Base-by-base conservation (phyloP, 1,284 basidiomycete species). In the Puccinia coronata region DNA sequence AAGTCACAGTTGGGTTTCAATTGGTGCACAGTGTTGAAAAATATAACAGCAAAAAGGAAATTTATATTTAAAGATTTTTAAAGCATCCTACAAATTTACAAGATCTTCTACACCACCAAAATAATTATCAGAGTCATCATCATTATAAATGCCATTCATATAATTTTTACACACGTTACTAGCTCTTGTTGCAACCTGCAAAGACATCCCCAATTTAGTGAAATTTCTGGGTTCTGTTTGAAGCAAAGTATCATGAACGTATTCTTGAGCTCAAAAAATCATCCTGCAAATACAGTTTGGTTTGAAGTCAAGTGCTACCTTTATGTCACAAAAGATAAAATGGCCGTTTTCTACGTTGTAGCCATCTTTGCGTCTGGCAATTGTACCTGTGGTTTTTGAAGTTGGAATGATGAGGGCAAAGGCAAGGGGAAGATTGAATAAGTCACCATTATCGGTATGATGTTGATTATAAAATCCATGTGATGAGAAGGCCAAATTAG, bases 61-160 rank as follows among this genome's bases (percentile, higher is more conserved):
- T 47, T 8, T 47, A 11, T 53, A 53, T 53, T 23, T 53, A 53
- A 11, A 53, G 23, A 23, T 53, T 53, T 16, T 53, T 11, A 20
- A 53, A n/a, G 12, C 43, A 8, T 53, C 5, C 51, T 53, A 61
- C 5, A 8, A 39, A 12, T 36, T n/a, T 41, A 65, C 36, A 41
- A 65, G 61, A 28, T 65, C 61, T 6, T 65, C 61, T 8, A 65
- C 61, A 39, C 61, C 61, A 65, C 61, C 31, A 65, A 65, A 65
- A 18, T 41, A 41, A 9, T 9, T n/a, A n/a, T n/a, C n/a, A n/a
- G n/a, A n/a, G n/a, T n/a, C n/a, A n/a, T n/a, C n/a, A n/a, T n/a
- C n/a, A n/a, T n/a, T n/a, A n/a, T n/a, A n/a, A n/a, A n/a, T n/a
- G n/a, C n/a, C n/a, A n/a, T n/a, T n/a, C n/a, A n/a, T n/a, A n/a